A percentile compares a stretch with the other conserved stretches of the same genome.
Evolutionary conservation across 2,329 filamentous ascomycete genomes (phyloP).

Genomic region (Ceratocystis cubensis): DNA sequence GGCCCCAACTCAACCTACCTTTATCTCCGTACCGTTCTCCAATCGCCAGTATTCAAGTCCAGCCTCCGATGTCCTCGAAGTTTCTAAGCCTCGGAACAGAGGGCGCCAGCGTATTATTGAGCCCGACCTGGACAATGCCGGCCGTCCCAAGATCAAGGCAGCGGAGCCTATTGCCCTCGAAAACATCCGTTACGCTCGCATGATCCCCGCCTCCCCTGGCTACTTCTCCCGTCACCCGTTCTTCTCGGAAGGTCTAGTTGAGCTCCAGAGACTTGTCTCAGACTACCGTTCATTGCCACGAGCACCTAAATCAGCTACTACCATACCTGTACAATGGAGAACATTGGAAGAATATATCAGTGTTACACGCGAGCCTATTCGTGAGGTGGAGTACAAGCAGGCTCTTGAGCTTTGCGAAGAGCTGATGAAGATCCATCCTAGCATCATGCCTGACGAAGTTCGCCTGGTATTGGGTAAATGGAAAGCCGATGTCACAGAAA

Average conservation of each 20-base stretch:
- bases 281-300: constrained; percentile 62
- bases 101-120: constrained; percentile 19
- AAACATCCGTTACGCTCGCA: constrained; percentile 45
- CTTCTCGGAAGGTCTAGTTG: constrained; percentile 75
- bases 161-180: constrained; percentile 20
- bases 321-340: constrained; percentile 65
- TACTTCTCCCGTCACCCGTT: constrained; percentile 81
- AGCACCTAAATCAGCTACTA: neutral
- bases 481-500: constrained; percentile 21
- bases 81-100: constrained; percentile 1
- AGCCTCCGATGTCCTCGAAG: neutral
- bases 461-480: constrained; percentile 20
- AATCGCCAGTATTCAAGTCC: constrained; percentile 16
- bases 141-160: constrained; percentile 21
- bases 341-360: constrained; percentile 63
- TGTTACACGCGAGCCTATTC: constrained; percentile 57
- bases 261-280: constrained; percentile 56
- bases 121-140: constrained; percentile 19
- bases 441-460: constrained; percentile 19
- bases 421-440: constrained; percentile 72
- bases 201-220: constrained; percentile 75
- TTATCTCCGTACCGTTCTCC: neutral
- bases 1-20: constrained; percentile 25
- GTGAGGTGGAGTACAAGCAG: constrained; percentile 63
- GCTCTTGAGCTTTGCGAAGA: constrained; percentile 64